Evolutionary conservation across 495 filamentous ascomycete genomes (phyloP).

Genomic region (Penicillium canariense): DNA sequence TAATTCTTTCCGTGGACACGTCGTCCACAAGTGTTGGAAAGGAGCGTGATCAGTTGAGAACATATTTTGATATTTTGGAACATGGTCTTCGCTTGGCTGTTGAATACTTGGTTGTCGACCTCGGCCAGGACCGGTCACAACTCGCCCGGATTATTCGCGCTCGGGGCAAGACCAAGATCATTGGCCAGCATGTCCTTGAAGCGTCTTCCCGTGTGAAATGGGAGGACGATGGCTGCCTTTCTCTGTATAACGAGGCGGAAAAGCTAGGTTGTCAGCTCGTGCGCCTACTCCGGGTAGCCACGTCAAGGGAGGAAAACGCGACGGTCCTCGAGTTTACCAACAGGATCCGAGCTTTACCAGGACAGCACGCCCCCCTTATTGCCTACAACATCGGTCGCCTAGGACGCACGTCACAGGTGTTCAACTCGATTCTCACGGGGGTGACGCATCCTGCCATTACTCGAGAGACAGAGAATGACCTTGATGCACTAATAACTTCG

Average conservation of each 20-base stretch:
- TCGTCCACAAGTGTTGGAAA: conserved; percentile 37
- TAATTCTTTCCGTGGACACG: conserved; percentile 66
- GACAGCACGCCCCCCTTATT: conserved; percentile 54
- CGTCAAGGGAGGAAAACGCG: conserved; percentile 56
- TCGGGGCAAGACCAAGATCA: conserved; percentile 70
- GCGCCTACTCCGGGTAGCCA: conserved; percentile 62
- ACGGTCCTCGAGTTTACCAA: conserved; percentile 54
- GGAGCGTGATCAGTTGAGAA: conserved; percentile 24
- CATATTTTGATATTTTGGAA: conserved; percentile 51
- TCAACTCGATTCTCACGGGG: conserved; percentile 65
- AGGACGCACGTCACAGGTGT: conserved; percentile 64
- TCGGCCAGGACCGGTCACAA: conserved; percentile 47
- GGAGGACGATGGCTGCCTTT: conserved; percentile 57
- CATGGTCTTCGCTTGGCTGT: conserved; percentile 70
- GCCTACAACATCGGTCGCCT: conserved; percentile 71
- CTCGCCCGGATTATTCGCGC: conserved; percentile 48
- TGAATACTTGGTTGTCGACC: conserved; percentile 69
- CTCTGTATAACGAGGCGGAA: conserved; percentile 56
- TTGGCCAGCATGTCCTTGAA: conserved; percentile 61
- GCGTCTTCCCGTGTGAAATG: conserved; percentile 54
- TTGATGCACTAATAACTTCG: conserved; percentile 49
- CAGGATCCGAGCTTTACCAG: conserved; percentile 39
- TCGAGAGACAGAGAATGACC: conserved; percentile 22
- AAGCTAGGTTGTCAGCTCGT: conserved; percentile 68
- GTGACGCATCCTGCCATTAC: conserved; percentile 67